A percentile compares a stretch with the other conserved stretches of the same genome.
Conservation (phyloP, 257 asterid species). For the Lycium ferocissimum region DNA sequence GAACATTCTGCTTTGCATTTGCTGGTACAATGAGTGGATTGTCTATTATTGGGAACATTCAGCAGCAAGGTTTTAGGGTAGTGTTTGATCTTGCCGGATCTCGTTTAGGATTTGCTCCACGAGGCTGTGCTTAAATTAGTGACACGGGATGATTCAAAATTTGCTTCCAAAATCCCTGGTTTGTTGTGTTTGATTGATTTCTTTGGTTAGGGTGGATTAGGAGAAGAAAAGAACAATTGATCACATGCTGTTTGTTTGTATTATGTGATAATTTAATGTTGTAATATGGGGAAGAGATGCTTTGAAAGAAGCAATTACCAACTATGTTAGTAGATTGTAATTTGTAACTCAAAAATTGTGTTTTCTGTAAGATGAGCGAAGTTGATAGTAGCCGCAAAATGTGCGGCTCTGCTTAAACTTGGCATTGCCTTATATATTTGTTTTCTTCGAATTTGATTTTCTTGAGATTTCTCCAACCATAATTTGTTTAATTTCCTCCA, state of each 20-base stretch:
- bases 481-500: background rate
- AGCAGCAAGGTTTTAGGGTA: constrained; percentile 56
- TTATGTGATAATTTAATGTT: background rate
- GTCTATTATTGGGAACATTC: constrained; percentile 55
- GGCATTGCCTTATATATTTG: background rate
- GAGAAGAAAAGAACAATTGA: background rate
- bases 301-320: background rate
- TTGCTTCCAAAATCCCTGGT: background rate
- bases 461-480: background rate
- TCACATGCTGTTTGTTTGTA: constrained; percentile 34
- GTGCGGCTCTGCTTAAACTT: background rate
- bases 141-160: background rate
- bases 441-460: background rate
- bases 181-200: background rate
- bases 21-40: constrained; percentile 78
- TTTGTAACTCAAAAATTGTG: background rate
- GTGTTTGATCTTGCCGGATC: constrained; percentile 48
- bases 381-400: constrained; percentile 22
- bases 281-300: constrained; percentile 15
- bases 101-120: constrained; percentile 52
- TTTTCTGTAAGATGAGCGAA: background rate
- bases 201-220: background rate
- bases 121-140: constrained; percentile 43
- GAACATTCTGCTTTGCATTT: constrained; percentile 89
- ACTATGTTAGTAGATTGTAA: background rate